These are phyloP conservation scores for Pestalotiopsis sp. DNA, from an alignment of 2,329 filamentous ascomycete genomes.

Conservation along the genomic window DNA sequence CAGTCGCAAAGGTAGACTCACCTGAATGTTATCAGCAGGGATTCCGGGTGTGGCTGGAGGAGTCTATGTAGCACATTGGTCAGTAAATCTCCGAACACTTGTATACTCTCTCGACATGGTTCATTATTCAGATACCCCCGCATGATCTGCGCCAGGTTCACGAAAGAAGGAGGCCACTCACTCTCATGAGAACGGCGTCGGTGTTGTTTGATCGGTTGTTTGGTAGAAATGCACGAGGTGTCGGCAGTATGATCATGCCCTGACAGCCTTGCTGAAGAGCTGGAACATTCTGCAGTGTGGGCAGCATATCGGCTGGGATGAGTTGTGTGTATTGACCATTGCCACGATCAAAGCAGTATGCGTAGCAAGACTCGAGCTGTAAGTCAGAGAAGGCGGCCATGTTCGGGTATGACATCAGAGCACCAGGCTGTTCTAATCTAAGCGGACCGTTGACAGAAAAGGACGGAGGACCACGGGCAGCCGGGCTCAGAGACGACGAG, in stretches of 20 bases:
- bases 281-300: slow-evolving; percentile 44
- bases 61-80: slow-evolving; percentile 18
- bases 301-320: slow-evolving; percentile 55
- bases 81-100: slow-evolving; percentile 7
- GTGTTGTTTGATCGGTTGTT: slow-evolving; percentile 38
- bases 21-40: slow-evolving; percentile 31
- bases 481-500: slow-evolving; percentile 7
- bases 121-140: slow-evolving; percentile 8
- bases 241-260: slow-evolving; percentile 49
- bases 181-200: slow-evolving; percentile 37
- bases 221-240: slow-evolving; percentile 36
- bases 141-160: background rate
- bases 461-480: slow-evolving; percentile 11
- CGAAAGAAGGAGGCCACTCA: slow-evolving; percentile 27
- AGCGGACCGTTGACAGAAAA: slow-evolving; percentile 15
- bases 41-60: slow-evolving; percentile 21
- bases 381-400: slow-evolving; percentile 18
- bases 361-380: slow-evolving; percentile 34
- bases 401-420: slow-evolving; percentile 15
- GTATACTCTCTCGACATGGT: background rate
- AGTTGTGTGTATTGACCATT: slow-evolving; percentile 55
- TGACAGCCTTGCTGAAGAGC: slow-evolving; percentile 34
- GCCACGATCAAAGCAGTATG: slow-evolving; percentile 54
- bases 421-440: slow-evolving; percentile 18
- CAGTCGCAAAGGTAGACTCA: slow-evolving; percentile 18